Evolutionary conservation across 2,329 filamentous ascomycete genomes (phyloP).

Genomic region (Cadophora gregata): DNA sequence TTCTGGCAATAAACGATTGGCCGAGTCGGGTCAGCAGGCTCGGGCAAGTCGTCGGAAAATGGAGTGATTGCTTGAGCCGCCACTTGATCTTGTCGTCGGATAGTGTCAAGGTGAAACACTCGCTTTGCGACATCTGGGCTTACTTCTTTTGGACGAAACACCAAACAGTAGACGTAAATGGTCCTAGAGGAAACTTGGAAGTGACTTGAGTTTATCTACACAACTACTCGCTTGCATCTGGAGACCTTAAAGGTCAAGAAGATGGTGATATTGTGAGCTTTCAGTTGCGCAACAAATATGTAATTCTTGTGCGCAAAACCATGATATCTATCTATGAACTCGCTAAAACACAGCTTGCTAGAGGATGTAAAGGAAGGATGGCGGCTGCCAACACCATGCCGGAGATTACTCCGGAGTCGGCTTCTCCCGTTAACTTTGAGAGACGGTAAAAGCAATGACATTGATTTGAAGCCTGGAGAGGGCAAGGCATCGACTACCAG

Average conservation of each 20-base stretch:
- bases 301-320: too few species aligned
- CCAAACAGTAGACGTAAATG: background rate
- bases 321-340: too few species aligned
- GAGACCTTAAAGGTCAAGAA: background rate
- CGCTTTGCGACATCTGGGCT: background rate
- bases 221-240: background rate
- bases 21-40: background rate
- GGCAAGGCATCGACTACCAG: too few species aligned
- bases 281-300: background rate
- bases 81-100: background rate
- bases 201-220: background rate
- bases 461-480: too few species aligned
- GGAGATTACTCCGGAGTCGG: too few species aligned
- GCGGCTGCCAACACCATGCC: too few species aligned
- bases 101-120: background rate
- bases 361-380: too few species aligned
- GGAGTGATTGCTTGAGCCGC: background rate
- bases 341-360: too few species aligned
- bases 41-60: conserved; percentile 11
- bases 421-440: too few species aligned
- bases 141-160: background rate
- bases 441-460: too few species aligned
- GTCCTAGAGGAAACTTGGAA: background rate
- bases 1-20: conserved; percentile 1
- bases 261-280: background rate